Conservation (phyloP, 495 filamentous ascomycete species). For the Xylaria longipes region DNA sequence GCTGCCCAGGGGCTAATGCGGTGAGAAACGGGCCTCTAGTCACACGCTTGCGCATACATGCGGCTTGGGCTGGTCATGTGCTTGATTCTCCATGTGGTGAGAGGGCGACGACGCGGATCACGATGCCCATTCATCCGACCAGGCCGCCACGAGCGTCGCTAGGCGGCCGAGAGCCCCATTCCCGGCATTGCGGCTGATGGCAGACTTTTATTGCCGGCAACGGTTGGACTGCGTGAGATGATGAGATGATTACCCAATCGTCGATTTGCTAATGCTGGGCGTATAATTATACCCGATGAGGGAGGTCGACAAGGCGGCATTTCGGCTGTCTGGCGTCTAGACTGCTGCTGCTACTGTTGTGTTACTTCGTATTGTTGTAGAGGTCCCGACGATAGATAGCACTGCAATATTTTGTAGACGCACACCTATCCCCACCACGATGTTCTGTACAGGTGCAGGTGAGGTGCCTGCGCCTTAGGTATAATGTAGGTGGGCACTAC, state of each 20-base stretch:
- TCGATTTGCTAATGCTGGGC: neutral
- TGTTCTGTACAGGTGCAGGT: neutral
- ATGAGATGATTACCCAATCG: neutral
- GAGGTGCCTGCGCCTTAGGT: too few relatives aligned
- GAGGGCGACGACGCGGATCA: slow-evolving; percentile 10
- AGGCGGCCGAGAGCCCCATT: neutral
- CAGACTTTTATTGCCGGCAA: neutral
- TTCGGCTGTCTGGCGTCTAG: neutral
- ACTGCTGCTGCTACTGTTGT: neutral
- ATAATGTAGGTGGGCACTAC: neutral
- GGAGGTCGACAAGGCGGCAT: neutral
- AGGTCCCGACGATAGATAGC: too few relatives aligned
- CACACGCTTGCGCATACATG: slow-evolving; percentile 24
- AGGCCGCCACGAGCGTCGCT: neutral
- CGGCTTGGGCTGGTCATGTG: slow-evolving; percentile 25
- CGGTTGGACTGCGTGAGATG: neutral
- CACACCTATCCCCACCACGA: neutral
- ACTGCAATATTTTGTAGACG: neutral
- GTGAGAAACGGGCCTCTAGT: slow-evolving; percentile 22
- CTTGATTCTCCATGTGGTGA: slow-evolving; percentile 18
- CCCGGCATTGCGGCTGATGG: slow-evolving; percentile 23
- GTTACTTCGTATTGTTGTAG: neutral
- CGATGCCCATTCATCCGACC: slow-evolving; percentile 22
- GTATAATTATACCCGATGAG: neutral
- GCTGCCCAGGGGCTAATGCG: slow-evolving; percentile 16